phyloP scores from a whole-genome alignment of 2,329 filamentous ascomycete species.

The Pseudocercospora pini-densiflorae region DNA sequence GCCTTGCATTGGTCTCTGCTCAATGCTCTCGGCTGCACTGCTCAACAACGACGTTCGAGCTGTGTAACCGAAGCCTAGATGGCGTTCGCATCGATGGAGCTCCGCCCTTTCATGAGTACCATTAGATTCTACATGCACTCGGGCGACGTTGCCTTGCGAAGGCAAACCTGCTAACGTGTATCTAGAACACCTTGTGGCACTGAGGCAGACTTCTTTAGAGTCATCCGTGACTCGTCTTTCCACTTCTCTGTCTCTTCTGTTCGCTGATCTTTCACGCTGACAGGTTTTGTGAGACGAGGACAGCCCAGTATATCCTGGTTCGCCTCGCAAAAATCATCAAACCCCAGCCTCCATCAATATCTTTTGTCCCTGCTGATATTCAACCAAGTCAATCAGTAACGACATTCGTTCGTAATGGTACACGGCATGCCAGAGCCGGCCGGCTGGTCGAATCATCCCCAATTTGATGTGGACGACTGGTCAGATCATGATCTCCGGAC shows the following conservation, averaged over 20 bases:
- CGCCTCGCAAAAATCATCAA: not conserved
- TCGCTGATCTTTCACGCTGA: not conserved
- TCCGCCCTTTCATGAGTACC: not conserved
- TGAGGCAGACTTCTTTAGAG: conserved; percentile 2
- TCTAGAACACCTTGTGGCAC: not conserved
- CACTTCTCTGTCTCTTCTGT: not conserved
- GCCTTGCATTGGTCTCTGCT: not conserved
- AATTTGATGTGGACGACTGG: not conserved
- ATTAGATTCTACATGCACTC: not conserved
- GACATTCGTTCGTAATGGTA: not conserved
- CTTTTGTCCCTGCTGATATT: not conserved
- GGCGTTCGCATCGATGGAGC: not conserved
- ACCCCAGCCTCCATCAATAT: not conserved
- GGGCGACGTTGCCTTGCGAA: conserved; percentile 4
- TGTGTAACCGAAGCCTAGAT: not conserved
- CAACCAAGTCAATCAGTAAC: not conserved
- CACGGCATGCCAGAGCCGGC: not conserved
- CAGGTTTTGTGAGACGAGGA: not conserved
- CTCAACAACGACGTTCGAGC: not conserved
- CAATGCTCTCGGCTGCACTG: not conserved
- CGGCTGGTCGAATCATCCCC: not conserved
- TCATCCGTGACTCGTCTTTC: not conserved
- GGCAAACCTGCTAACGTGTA: not conserved
- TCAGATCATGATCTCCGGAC: not conserved
- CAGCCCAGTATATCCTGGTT: not conserved